Percentiles rank a stretch among this genome's conserved stretches.
phyloP scores from a whole-genome alignment of 169 alveolate genomes.

The Plasmodium reichenowi region DNA sequence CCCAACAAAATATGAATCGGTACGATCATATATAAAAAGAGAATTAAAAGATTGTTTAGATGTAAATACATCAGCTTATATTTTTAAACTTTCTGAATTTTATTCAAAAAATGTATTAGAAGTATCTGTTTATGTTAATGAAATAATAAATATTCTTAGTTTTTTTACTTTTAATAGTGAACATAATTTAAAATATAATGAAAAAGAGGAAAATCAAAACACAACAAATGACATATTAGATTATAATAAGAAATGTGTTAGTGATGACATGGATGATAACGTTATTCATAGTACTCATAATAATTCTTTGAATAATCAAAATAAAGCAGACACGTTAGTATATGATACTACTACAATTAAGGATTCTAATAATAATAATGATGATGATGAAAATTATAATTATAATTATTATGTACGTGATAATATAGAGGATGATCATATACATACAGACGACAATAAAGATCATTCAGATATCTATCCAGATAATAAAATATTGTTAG shows the following conservation, averaged over 20 bases:
- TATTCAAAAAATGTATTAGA: slow-evolving; percentile 45
- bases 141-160: slow-evolving; percentile 42
- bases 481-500: neutral
- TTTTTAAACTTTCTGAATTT: slow-evolving; percentile 44
- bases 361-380: neutral
- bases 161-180: slow-evolving; percentile 44
- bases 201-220: neutral
- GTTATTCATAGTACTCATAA: neutral
- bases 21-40: slow-evolving; percentile 60
- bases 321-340: neutral
- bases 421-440: neutral
- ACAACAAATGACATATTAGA: neutral
- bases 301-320: neutral
- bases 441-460: neutral
- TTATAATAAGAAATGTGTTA: neutral
- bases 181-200: slow-evolving; percentile 4
- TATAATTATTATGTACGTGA: neutral
- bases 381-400: neutral
- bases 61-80: slow-evolving; percentile 50
- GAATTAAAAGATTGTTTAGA: slow-evolving; percentile 68
- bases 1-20: slow-evolving; percentile 58
- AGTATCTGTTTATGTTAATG: slow-evolving; percentile 62
- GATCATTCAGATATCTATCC: neutral
- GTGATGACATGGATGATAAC: neutral
- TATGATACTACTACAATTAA: neutral